A percentile compares a stretch with the other conserved stretches of the same genome.
Evolutionary conservation across 2,329 filamentous ascomycete species (phyloP).

Genomic region (Cadophora sp.): DNA sequence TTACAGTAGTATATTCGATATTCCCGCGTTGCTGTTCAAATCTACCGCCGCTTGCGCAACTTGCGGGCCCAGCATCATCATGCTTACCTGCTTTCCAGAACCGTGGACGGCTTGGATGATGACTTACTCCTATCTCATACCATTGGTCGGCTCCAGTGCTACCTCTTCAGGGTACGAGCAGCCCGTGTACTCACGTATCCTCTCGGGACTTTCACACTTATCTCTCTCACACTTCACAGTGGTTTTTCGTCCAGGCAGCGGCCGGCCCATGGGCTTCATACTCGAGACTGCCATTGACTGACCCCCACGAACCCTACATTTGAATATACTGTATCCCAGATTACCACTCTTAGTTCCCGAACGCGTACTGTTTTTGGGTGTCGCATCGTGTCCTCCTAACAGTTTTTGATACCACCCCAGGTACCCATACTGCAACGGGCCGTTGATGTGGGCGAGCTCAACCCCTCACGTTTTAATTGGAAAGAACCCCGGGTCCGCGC

Average conservation of each 20-base stretch:
- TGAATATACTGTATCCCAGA: background rate
- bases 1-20: background rate
- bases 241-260: background rate
- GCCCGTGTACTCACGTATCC: too few species aligned
- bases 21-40: background rate
- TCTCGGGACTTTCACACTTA: background rate
- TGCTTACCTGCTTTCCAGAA: conserved; percentile 14
- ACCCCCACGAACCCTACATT: conserved; percentile 7
- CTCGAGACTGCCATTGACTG: background rate
- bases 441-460: background rate
- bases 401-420: conserved; percentile 13
- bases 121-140: background rate
- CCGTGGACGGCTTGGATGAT: background rate
- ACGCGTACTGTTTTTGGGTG: background rate
- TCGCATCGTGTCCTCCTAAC: conserved; percentile 2
- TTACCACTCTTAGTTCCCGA: conserved; percentile 1
- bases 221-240: background rate
- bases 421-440: background rate
- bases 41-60: background rate
- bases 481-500: conserved; percentile 1
- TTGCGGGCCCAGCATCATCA: background rate
- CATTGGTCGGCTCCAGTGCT: background rate
- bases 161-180: background rate
- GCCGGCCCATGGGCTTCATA: background rate
- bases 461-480: conserved; percentile 10